These are phyloP conservation scores for Dothidotthia symphoricarpi DNA, from an alignment of 2,329 filamentous ascomycete genomes.

Conservation along the genomic window DNA sequence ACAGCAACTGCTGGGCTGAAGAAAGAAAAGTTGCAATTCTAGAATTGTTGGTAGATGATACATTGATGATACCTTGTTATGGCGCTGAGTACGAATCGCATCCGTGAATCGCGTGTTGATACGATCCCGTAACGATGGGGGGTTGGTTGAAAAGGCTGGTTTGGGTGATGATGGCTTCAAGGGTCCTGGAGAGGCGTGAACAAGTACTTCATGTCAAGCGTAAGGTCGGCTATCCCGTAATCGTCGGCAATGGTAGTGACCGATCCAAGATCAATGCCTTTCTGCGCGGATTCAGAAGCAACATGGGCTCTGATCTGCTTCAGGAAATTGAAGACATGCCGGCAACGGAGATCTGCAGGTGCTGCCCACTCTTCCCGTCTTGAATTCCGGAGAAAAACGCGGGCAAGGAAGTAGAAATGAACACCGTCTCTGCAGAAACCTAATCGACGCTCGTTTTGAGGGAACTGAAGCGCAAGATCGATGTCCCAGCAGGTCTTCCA, in stretches of 20 bases:
- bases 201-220: slow-evolving; percentile 68
- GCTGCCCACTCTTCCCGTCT: slow-evolving; percentile 55
- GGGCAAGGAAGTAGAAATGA: slow-evolving; percentile 72
- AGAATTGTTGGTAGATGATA: slow-evolving; percentile 19
- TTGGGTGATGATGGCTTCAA: slow-evolving; percentile 4
- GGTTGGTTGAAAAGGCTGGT: slow-evolving; percentile 2
- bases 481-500: slow-evolving; percentile 72
- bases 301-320: slow-evolving; percentile 62
- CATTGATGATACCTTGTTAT: slow-evolving; percentile 19
- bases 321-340: slow-evolving; percentile 60
- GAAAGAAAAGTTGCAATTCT: slow-evolving; percentile 12
- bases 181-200: slow-evolving; percentile 58
- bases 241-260: slow-evolving; percentile 67
- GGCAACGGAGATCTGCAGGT: slow-evolving; percentile 59
- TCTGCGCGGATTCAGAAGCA: slow-evolving; percentile 60
- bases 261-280: slow-evolving; percentile 67
- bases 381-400: slow-evolving; percentile 62
- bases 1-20: slow-evolving; percentile 17
- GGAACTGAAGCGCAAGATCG: slow-evolving; percentile 68
- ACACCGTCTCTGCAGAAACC: slow-evolving; percentile 71
- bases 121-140: background rate
- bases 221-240: slow-evolving; percentile 63
- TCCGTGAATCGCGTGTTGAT: slow-evolving; percentile 4
- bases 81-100: slow-evolving; percentile 8
- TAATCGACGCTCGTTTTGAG: slow-evolving; percentile 59